Evolutionary conservation across 2,329 filamentous ascomycete genomes (phyloP), one percentile per base, ranked within the genome.

Genomic region (Leptographium radiaticola): DNA sequence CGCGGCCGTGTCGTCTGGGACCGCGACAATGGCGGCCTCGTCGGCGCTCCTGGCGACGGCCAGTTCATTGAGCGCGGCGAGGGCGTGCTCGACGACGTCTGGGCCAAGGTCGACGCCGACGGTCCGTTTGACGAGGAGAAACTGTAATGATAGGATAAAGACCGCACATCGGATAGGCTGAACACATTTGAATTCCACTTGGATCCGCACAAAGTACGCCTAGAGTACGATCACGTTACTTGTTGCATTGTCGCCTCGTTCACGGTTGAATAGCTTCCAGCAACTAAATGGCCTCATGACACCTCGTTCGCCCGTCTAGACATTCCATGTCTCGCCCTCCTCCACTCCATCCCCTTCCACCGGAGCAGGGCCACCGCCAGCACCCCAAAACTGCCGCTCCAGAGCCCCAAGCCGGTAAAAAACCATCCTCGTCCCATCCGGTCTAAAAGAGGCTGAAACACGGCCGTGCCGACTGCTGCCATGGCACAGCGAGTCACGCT

Each of bases 1-100:
- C 65, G 80, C 53, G 80, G 80, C 0, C 65, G 75, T 56, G 70
- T 83, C 0, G 74, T 81, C 1, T 83, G 75, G 77, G 75, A 78
- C 58, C 69, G 70, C 40, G 75, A 77, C 15, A 65, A 69, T n/a
- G 75, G 68, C 1, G 77, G 77, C 0, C 47, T 77, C 42, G 59
- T 76, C 11, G 75, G 74, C 1, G 60, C 66, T 55, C 75, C 71
- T 57, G 72, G 71, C 1, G 70, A 71, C 59, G 77, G 76, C 0
- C 62, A 67, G 58, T 80, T 79, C 53, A 51, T 78, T 55, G 69
- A 70, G 58, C 64, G 75, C 31, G 70, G 31, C 5, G n/a, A 48
- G 36, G 56, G 57, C 45, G 55, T 57, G n/a, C 49, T 62, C 16
- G 56, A 59, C 53, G 59, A 60, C 49, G 45, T 62, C 5, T 58